phyloP scores from a whole-genome alignment of 345 rosid species.

The Noccaea bulbosa region DNA sequence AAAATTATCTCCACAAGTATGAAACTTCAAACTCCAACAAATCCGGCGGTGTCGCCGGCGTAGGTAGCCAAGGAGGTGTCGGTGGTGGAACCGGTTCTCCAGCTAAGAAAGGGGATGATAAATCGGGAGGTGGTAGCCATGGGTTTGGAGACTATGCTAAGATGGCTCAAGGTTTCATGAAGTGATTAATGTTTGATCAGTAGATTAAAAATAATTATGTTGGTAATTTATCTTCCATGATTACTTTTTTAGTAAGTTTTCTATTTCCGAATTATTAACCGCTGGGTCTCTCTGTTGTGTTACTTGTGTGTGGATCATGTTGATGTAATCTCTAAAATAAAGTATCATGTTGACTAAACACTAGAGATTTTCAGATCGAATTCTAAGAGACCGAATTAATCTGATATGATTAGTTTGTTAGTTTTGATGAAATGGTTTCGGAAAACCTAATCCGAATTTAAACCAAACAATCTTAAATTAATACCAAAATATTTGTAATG shows the following conservation, averaged over 20 bases:
- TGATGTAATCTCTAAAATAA: slow-evolving; percentile 5
- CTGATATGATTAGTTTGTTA: no score
- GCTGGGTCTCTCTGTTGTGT: background rate
- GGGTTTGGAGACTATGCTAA: slow-evolving; percentile 63
- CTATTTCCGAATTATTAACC: slow-evolving; percentile 16
- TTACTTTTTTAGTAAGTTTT: slow-evolving; percentile 16
- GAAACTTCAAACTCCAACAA: slow-evolving; percentile 48
- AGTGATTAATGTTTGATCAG: slow-evolving; percentile 27
- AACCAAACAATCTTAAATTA: no score
- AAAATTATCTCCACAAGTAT: slow-evolving; percentile 71
- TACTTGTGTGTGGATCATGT: background rate
- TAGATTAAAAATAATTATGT: slow-evolving; percentile 10
- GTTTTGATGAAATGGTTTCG: no score
- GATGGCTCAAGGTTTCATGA: slow-evolving; percentile 70
- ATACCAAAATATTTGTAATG: no score
- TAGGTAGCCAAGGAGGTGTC: slow-evolving; percentile 1
- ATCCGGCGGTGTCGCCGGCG: slow-evolving; percentile 15
- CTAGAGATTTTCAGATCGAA: no score
- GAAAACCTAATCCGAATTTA: no score
- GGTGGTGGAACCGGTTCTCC: slow-evolving; percentile 16
- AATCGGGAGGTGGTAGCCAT: slow-evolving; percentile 46
- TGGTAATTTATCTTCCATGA: slow-evolving; percentile 28
- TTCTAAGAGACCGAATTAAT: no score
- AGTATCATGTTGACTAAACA: background rate
- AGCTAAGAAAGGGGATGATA: slow-evolving; percentile 40